phyloP scores from a whole-genome alignment of 495 filamentous ascomycete species.

The Tuber brumale region DNA sequence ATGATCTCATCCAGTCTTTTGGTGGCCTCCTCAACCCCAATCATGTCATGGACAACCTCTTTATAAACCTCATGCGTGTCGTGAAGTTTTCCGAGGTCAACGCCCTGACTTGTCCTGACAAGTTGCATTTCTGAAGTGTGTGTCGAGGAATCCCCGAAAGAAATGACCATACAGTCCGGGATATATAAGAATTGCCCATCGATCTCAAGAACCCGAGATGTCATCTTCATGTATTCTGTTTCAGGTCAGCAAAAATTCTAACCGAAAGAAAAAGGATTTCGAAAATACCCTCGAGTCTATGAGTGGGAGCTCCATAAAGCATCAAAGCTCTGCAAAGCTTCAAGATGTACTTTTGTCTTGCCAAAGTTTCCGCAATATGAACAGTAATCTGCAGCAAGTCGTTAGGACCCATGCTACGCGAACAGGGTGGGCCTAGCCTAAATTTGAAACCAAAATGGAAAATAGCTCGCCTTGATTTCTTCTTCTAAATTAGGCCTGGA shows the following conservation, averaged over 20 bases:
- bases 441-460: slow-evolving; percentile 36
- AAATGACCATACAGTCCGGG: slow-evolving; percentile 91
- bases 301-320: slow-evolving; percentile 60
- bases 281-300: slow-evolving; percentile 45
- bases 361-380: slow-evolving; percentile 77
- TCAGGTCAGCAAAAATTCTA: not conserved
- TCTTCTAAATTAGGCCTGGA: slow-evolving; percentile 51
- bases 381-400: slow-evolving; percentile 56
- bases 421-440: slow-evolving; percentile 3
- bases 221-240: slow-evolving; percentile 79
- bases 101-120: slow-evolving; percentile 64
- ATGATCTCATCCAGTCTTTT: slow-evolving; percentile 61
- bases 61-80: slow-evolving; percentile 90
- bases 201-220: slow-evolving; percentile 78
- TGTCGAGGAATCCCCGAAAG: slow-evolving; percentile 81
- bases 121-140: slow-evolving; percentile 93
- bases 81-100: slow-evolving; percentile 76
- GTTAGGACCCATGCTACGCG: not conserved
- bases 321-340: slow-evolving; percentile 83
- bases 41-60: slow-evolving; percentile 80
- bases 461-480: slow-evolving; percentile 52
- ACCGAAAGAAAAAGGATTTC: not conserved
- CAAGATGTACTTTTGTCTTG: slow-evolving; percentile 74
- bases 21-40: slow-evolving; percentile 78
- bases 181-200: slow-evolving; percentile 89